These are phyloP conservation scores for Phaeosphaeria sp. DNA, from an alignment of 2,329 filamentous ascomycete genomes.

Conservation along the genomic window DNA sequence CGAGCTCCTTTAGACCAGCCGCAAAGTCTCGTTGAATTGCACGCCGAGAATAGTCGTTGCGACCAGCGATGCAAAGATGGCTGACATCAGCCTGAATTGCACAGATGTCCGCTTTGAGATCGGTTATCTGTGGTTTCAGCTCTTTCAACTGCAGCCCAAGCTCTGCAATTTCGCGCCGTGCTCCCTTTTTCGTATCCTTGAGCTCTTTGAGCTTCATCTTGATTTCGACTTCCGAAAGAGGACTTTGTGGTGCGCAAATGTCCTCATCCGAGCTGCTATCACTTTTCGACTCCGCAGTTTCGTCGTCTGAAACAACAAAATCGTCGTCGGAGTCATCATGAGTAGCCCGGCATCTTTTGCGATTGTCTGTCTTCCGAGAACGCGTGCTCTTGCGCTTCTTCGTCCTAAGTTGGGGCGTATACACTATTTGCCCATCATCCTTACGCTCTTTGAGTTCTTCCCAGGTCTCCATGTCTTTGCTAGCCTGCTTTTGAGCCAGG, in stretches of 20 bases:
- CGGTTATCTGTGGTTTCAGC: constrained; percentile 34
- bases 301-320: constrained; percentile 21
- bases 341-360: constrained; percentile 23
- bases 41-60: constrained; percentile 63
- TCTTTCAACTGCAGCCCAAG: constrained; percentile 40
- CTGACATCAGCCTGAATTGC: constrained; percentile 45
- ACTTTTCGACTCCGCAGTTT: constrained; percentile 28
- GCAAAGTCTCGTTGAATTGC: constrained; percentile 67
- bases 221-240: constrained; percentile 52
- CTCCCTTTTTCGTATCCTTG: constrained; percentile 52
- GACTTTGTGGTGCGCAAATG: constrained; percentile 30
- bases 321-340: constrained; percentile 25
- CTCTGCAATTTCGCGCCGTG: constrained; percentile 37
- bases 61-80: constrained; percentile 58
- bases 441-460: constrained; percentile 49
- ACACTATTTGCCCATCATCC: constrained; percentile 53
- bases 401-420: constrained; percentile 37
- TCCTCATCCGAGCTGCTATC: constrained; percentile 32
- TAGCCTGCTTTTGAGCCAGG: constrained; percentile 44
- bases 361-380: constrained; percentile 6
- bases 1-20: constrained; percentile 64
- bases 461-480: constrained; percentile 56
- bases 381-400: constrained; percentile 52
- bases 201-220: constrained; percentile 54
- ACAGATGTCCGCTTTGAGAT: constrained; percentile 36